A percentile compares a stretch with the other conserved stretches of the same genome.
phyloP scores from a whole-genome alignment of 2,329 filamentous ascomycete genomes.

The Fusarium luffae region DNA sequence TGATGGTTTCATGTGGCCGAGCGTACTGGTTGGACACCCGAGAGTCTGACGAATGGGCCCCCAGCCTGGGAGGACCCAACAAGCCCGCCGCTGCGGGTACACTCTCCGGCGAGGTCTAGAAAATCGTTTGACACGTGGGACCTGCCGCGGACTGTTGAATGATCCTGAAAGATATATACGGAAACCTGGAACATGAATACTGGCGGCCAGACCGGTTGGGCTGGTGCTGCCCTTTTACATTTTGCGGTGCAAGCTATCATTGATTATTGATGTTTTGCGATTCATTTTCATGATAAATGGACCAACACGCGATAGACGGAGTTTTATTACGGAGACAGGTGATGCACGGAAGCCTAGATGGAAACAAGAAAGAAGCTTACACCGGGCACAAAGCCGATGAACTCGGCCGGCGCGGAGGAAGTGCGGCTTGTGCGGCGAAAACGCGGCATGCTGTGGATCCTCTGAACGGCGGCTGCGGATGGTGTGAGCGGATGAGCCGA shows the following conservation, averaged over 20 bases:
- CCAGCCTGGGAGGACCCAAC: slow-evolving; percentile 64
- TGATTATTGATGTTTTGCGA: slow-evolving; percentile 10
- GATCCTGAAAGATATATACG: background rate
- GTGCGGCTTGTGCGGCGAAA: slow-evolving; percentile 44
- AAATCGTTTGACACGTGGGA: slow-evolving; percentile 9
- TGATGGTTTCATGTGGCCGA: slow-evolving; percentile 78
- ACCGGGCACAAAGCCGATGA: slow-evolving; percentile 31
- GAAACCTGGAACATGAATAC: slow-evolving; percentile 9
- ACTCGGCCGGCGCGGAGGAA: slow-evolving; percentile 38
- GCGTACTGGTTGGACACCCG: slow-evolving; percentile 84
- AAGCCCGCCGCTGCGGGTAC: slow-evolving; percentile 62
- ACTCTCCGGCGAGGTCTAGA: slow-evolving; percentile 51
- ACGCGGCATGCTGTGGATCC: slow-evolving; percentile 37
- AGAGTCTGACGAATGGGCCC: slow-evolving; percentile 75
- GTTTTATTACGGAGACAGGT: slow-evolving; percentile 18
- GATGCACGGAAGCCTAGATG: slow-evolving; percentile 5
- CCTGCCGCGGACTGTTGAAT: slow-evolving; percentile 14
- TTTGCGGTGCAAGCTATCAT: slow-evolving; percentile 15
- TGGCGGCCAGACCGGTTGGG: slow-evolving; percentile 20
- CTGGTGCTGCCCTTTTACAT: slow-evolving; percentile 3
- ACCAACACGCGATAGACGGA: slow-evolving; percentile 32
- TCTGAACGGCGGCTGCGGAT: slow-evolving; percentile 21
- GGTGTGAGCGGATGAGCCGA: slow-evolving; percentile 36
- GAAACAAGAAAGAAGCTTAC: slow-evolving; percentile 26
- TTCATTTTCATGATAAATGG: slow-evolving; percentile 25